These are phyloP conservation scores for Breynia disticha DNA, from an alignment of 441 rosid species.

Conservation along the genomic window DNA sequence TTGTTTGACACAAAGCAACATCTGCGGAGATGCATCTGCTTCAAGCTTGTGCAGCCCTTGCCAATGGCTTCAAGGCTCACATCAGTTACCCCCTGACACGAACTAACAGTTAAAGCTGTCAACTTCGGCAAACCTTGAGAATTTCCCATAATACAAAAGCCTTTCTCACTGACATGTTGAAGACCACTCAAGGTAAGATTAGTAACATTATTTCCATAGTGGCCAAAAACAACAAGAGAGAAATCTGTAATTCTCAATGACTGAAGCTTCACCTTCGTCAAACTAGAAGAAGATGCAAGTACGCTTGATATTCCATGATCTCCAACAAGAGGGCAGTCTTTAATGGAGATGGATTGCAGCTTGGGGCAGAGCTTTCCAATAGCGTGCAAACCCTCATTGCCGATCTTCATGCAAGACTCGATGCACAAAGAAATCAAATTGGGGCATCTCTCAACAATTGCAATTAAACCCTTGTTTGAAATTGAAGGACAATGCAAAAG, in stretches of 20 bases:
- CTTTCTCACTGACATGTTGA: slow-evolving; percentile 75
- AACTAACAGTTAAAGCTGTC: slow-evolving; percentile 41
- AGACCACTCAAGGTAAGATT: slow-evolving; percentile 58
- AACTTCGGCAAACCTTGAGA: slow-evolving; percentile 63
- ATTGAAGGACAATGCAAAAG: slow-evolving; percentile 67
- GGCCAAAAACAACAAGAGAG: slow-evolving; percentile 87
- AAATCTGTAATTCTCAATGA: slow-evolving; percentile 69
- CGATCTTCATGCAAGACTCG: slow-evolving; percentile 62
- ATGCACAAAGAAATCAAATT: slow-evolving; percentile 53
- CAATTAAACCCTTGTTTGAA: slow-evolving; percentile 57
- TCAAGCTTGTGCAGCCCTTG: slow-evolving; percentile 59
- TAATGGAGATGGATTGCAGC: slow-evolving; percentile 62
- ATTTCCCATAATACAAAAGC: slow-evolving; percentile 98
- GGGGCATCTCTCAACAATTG: slow-evolving; percentile 59
- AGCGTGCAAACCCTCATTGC: slow-evolving; percentile 74
- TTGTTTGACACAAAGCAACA: slow-evolving; percentile 73
- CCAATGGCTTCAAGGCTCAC: slow-evolving; percentile 70
- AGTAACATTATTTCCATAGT: slow-evolving; percentile 60
- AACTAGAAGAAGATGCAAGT: slow-evolving; percentile 48
- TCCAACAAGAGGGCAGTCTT: slow-evolving; percentile 85
- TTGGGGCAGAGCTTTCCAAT: slow-evolving; percentile 56
- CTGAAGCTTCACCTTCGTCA: slow-evolving; percentile 74
- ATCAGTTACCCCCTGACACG: slow-evolving; percentile 79
- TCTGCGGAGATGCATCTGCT: slow-evolving; percentile 63
- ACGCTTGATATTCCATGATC: slow-evolving; percentile 81